phyloP scores from a whole-genome alignment of 257 asterid genomes.

The Cinchona pubescens region DNA sequence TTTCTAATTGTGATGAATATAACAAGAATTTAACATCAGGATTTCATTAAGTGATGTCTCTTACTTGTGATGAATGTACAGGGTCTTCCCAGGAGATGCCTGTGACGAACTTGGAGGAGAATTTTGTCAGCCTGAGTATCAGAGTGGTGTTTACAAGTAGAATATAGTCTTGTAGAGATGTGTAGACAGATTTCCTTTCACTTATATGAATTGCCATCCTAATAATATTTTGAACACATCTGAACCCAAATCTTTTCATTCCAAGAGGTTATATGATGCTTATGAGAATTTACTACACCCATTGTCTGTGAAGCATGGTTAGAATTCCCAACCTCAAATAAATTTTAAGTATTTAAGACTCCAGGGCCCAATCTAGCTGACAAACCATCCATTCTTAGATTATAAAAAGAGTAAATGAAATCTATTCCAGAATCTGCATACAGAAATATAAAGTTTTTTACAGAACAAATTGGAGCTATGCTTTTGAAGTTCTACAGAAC shows the following conservation, averaged over 20 bases:
- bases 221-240: background rate
- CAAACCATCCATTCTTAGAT: background rate
- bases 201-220: background rate
- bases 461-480: background rate
- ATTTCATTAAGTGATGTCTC: background rate
- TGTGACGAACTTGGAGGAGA: slow-evolving; percentile 45
- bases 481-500: background rate
- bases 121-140: slow-evolving; percentile 33
- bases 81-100: slow-evolving; percentile 39
- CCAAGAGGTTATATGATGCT: background rate
- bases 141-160: slow-evolving; percentile 26
- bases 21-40: background rate
- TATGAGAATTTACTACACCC: background rate
- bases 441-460: too few species aligned
- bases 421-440: background rate
- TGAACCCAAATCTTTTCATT: background rate
- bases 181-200: background rate
- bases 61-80: slow-evolving; percentile 14
- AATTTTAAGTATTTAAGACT: background rate
- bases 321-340: too few species aligned
- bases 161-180: background rate
- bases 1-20: background rate
- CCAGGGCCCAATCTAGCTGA: background rate
- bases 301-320: too few species aligned
- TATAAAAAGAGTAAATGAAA: background rate